Conservation (phyloP, 208 protist genomes). For the Leishmania lainsoni region DNA sequence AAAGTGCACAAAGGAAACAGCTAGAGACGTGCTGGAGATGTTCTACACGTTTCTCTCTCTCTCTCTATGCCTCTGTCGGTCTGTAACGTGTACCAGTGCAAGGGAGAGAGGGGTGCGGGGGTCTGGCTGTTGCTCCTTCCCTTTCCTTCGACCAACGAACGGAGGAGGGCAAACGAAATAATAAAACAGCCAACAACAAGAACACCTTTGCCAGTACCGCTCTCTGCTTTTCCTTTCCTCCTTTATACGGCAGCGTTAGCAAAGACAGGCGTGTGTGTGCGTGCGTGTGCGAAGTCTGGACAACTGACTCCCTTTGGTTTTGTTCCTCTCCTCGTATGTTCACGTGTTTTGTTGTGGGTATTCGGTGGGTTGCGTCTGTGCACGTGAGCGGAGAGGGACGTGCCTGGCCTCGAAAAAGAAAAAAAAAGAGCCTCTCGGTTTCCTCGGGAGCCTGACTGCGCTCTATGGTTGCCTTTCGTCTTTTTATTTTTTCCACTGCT, state of each 20-base stretch:
- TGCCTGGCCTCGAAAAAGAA: background rate
- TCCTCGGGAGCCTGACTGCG: background rate
- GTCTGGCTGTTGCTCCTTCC: too few relatives aligned
- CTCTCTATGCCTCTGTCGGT: background rate
- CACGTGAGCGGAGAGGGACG: background rate
- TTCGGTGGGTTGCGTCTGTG: too few relatives aligned
- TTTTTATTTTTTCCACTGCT: background rate
- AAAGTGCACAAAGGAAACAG: background rate
- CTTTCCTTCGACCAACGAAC: background rate
- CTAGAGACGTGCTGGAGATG: background rate
- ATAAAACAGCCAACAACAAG: background rate
- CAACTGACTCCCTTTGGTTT: too few relatives aligned
- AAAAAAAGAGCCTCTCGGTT: background rate
- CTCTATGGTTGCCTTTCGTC: background rate
- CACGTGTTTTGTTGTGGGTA: too few relatives aligned
- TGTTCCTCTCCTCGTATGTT: too few relatives aligned
- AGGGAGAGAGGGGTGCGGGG: background rate
- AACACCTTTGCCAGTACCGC: too few relatives aligned
- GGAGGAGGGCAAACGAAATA: slow-evolving; percentile 12
- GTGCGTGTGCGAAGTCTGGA: too few relatives aligned
- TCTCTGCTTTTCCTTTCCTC: too few relatives aligned
- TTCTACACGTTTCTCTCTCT: background rate
- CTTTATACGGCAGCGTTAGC: too few relatives aligned
- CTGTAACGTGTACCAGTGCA: background rate
- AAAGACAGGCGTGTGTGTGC: too few relatives aligned